A percentile compares a stretch with the other conserved stretches of the same genome.
phyloP scores from a whole-genome alignment of 257 asterid species.

The Agastache rugosa region DNA sequence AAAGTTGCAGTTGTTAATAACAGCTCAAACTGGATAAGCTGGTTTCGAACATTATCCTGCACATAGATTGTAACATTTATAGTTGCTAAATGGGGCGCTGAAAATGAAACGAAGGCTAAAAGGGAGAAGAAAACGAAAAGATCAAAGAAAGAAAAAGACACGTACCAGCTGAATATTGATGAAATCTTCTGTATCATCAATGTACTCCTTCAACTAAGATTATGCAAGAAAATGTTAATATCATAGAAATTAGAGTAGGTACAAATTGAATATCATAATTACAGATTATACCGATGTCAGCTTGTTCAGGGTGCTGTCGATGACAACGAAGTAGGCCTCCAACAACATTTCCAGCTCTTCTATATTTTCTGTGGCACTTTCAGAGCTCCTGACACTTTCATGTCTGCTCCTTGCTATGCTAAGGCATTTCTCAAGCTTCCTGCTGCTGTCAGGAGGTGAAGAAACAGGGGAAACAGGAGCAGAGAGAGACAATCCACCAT shows the following conservation, averaged over 20 bases:
- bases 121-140: slow-evolving; percentile 23
- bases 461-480: slow-evolving; percentile 98
- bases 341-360: slow-evolving; percentile 98
- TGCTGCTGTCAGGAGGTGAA: slow-evolving; percentile 88
- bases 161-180: slow-evolving; percentile 97
- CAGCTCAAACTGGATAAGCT: slow-evolving; percentile 95
- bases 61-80: slow-evolving; percentile 8
- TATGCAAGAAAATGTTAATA: slow-evolving; percentile 26
- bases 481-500: slow-evolving; percentile 67
- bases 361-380: slow-evolving; percentile 66
- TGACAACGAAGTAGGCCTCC: slow-evolving; percentile 99
- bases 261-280: slow-evolving; percentile 21
- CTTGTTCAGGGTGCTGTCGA: slow-evolving; percentile 96
- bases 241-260: slow-evolving; percentile 18
- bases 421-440: slow-evolving; percentile 87
- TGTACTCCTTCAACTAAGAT: slow-evolving; percentile 94
- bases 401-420: slow-evolving; percentile 97
- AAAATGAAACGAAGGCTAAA: not conserved
- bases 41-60: slow-evolving; percentile 99
- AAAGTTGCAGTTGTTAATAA: slow-evolving; percentile 92
- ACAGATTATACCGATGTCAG: slow-evolving; percentile 83
- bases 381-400: slow-evolving; percentile 89
- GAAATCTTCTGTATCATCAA: slow-evolving; percentile 97
- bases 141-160: not conserved
- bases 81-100: not conserved